These are phyloP conservation scores for Salisapilia sapeloensis DNA, from an alignment of 352 stramenopile species.

Conservation along the genomic window DNA sequence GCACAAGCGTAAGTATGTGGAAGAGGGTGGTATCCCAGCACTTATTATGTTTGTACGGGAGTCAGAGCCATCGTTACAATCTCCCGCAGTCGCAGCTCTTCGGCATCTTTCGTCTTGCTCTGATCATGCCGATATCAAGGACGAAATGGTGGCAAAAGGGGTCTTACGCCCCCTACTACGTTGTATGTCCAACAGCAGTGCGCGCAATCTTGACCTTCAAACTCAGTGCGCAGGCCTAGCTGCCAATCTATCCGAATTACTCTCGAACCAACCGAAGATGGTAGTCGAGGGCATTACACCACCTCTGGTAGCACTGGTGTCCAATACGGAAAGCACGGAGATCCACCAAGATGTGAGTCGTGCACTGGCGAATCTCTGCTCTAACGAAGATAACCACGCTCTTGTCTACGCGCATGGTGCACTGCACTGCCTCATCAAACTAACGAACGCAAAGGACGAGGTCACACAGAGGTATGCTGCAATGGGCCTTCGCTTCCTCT, in stretches of 20 bases:
- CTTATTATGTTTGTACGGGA: conserved; percentile 83
- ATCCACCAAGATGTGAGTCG: conserved; percentile 89
- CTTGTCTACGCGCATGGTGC: conserved; percentile 86
- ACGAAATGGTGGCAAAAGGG: conserved; percentile 65
- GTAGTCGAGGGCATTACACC: conserved; percentile 81
- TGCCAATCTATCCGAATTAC: conserved; percentile 87
- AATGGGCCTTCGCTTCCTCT: conserved; percentile 91
- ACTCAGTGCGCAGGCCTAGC: conserved; percentile 88
- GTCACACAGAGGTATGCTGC: conserved; percentile 90
- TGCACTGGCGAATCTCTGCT: conserved; percentile 85
- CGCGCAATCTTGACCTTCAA: conserved; percentile 81
- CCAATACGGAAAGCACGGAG: conserved; percentile 68
- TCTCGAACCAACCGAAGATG: conserved; percentile 83
- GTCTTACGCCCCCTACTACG: conserved; percentile 72
- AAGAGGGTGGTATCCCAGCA: conserved; percentile 73
- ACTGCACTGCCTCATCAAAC: conserved; percentile 77
- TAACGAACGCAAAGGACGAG: conserved; percentile 80
- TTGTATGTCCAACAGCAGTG: conserved; percentile 56
- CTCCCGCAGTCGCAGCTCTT: conserved; percentile 78
- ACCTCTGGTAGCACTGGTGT: conserved; percentile 63
- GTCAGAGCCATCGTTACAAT: conserved; percentile 78
- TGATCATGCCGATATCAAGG: conserved; percentile 73
- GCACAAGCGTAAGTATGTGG: conserved; percentile 73
- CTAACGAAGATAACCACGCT: conserved; percentile 91
- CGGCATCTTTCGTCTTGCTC: conserved; percentile 83